These are phyloP conservation scores for Phytophthora sojae DNA, from an alignment of 352 stramenopile species.

Conservation along the genomic window DNA sequence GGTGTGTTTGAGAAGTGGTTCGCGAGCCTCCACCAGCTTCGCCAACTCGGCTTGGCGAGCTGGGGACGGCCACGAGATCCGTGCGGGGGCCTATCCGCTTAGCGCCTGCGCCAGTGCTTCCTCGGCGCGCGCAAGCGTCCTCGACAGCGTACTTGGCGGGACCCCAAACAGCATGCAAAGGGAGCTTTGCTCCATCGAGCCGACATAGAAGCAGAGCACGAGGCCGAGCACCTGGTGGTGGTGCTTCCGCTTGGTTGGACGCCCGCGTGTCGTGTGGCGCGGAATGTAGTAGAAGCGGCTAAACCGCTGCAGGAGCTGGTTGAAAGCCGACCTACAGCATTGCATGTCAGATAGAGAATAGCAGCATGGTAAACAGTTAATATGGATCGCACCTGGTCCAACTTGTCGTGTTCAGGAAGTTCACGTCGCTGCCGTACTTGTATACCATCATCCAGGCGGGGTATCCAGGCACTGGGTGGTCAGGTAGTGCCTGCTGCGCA, in stretches of 20 bases:
- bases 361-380: background rate
- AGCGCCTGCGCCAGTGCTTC: too few species aligned
- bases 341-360: background rate
- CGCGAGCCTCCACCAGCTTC: too few species aligned
- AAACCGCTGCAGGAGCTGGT: too few species aligned
- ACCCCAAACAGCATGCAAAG: too few species aligned
- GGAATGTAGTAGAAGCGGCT: constrained; percentile 9
- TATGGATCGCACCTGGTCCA: background rate
- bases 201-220: constrained; percentile 6
- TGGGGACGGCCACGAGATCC: too few species aligned
- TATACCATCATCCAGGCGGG: constrained; percentile 4
- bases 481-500: constrained; percentile 4
- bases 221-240: constrained; percentile 9
- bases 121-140: too few species aligned
- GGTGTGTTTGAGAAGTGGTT: constrained; percentile 13
- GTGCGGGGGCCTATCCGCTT: too few species aligned
- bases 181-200: constrained; percentile 2
- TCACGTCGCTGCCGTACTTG: background rate
- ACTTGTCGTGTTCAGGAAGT: constrained; percentile 9
- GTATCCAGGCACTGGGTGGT: constrained; percentile 5
- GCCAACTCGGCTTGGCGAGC: too few species aligned
- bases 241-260: constrained; percentile 1
- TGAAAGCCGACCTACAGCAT: too few species aligned
- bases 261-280: background rate
- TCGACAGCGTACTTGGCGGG: too few species aligned